Conservation (phyloP, 371 early-diverging fungal genomes). For the Rhizomucor miehei region DNA sequence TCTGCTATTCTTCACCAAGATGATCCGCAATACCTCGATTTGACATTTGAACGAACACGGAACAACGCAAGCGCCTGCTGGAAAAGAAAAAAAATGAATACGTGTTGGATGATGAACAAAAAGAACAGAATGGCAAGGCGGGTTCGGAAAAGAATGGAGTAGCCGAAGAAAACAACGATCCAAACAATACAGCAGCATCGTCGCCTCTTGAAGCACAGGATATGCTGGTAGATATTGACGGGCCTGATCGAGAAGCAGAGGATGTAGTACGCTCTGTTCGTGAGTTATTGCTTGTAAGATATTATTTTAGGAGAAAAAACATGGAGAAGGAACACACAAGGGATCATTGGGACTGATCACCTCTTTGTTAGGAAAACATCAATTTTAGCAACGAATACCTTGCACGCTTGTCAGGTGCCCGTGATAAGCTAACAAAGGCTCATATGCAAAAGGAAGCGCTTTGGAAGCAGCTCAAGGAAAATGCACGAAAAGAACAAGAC, state of each 20-base stretch:
- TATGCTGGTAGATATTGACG: slow-evolving; percentile 5
- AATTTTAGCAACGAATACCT: slow-evolving; percentile 52
- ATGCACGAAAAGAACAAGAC: slow-evolving; percentile 33
- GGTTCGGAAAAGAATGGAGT: slow-evolving; percentile 3
- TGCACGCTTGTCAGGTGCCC: slow-evolving; percentile 39
- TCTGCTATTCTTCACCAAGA: slow-evolving; percentile 48
- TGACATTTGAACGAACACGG: slow-evolving; percentile 38
- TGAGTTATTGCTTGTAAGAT: slow-evolving; percentile 37
- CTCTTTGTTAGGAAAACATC: slow-evolving; percentile 39
- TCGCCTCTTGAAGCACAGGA: slow-evolving; percentile 1
- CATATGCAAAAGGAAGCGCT: slow-evolving; percentile 45
- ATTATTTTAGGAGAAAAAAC: neutral
- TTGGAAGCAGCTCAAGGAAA: slow-evolving; percentile 37
- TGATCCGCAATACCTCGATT: slow-evolving; percentile 47
- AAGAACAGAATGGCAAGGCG: no score
- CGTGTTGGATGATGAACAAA: neutral
- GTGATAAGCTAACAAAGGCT: slow-evolving; percentile 44
- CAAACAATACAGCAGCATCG: no score
- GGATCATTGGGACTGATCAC: neutral
- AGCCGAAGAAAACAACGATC: slow-evolving; percentile 8
- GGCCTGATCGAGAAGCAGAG: slow-evolving; percentile 29
- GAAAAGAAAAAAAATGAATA: neutral
- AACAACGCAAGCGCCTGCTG: slow-evolving; percentile 20
- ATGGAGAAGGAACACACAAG: neutral
- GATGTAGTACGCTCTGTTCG: slow-evolving; percentile 37